These are phyloP conservation scores for Metarhizium album DNA, from an alignment of 2,329 filamentous ascomycete genomes.

Conservation along the genomic window DNA sequence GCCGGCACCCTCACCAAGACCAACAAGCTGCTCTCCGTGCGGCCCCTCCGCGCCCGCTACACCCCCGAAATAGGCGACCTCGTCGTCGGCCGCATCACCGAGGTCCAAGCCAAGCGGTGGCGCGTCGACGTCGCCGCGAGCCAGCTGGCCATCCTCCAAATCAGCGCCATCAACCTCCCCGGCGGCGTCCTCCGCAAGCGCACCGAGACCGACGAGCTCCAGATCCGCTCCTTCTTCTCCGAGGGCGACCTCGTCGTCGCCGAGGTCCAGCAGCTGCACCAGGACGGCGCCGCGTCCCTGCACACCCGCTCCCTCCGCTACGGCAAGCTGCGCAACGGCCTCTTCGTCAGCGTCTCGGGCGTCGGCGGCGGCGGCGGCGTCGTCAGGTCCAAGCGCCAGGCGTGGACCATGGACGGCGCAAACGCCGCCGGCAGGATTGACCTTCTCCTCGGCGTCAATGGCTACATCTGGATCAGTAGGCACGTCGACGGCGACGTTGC, in stretches of 20 bases:
- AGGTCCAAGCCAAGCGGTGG: slow-evolving; percentile 91
- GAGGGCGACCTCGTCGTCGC: slow-evolving; percentile 91
- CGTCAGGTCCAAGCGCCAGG: slow-evolving; percentile 71
- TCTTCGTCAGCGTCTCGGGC: slow-evolving; percentile 74
- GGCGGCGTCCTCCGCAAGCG: slow-evolving; percentile 84
- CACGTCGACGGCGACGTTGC: slow-evolving; percentile 54
- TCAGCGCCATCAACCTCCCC: slow-evolving; percentile 87
- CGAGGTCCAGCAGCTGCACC: slow-evolving; percentile 83
- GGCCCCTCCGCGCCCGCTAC: slow-evolving; percentile 84
- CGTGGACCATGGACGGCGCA: slow-evolving; percentile 63
- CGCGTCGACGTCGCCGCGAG: slow-evolving; percentile 87
- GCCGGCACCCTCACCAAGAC: slow-evolving; percentile 85
- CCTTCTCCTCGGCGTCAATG: slow-evolving; percentile 86
- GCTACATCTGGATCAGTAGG: slow-evolving; percentile 91
- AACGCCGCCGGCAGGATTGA: slow-evolving; percentile 59
- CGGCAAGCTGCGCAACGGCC: slow-evolving; percentile 87
- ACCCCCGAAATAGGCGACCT: slow-evolving; percentile 93
- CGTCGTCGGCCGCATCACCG: slow-evolving; percentile 84
- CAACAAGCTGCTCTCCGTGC: slow-evolving; percentile 91
- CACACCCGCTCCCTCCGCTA: slow-evolving; percentile 90
- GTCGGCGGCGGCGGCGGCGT: slow-evolving; percentile 81
- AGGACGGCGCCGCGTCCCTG: slow-evolving; percentile 74
- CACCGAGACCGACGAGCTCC: slow-evolving; percentile 91
- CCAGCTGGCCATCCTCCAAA: slow-evolving; percentile 72
- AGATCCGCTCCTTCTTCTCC: slow-evolving; percentile 93